Base-by-base conservation (phyloP, 176 grass and related monocot species). In the Triticum turgidum region DNA sequence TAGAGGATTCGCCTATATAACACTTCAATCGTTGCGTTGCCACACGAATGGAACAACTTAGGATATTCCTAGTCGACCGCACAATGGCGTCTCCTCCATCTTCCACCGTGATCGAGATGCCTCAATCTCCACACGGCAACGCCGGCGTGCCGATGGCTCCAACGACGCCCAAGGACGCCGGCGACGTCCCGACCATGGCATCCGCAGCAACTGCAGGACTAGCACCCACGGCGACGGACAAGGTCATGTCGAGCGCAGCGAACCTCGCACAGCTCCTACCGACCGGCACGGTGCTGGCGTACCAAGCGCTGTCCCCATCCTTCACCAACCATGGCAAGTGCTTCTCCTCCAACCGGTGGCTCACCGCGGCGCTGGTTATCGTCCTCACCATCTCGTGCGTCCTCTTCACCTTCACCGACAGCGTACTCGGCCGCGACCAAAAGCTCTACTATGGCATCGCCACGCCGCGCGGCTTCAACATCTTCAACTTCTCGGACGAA, bases 281-380 rank as follows among this genome's bases (percentile, higher is more conserved):
- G n/a, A 73, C 71, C 1, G 71, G 71, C 5, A 74, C 71, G 41
- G 71, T 74, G 41, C 41, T 74, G 22, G 71, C 71, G 3, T 74
- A 47, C 71, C 71, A 74, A 22, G 71, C 71, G 41, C 6, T 74
- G 41, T 44, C 71, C 6, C 71, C 71, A 13, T 74, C 71, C 41
- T 74, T 74, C 71, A 74, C 71, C 41, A 49, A 49, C 41, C 71
- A 74, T 3, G 71, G 71, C 41, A 47, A 74, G 71, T 74, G 71
- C 41, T 41, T 47, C 39, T 2, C 6, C 71, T 74, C 71, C 41
- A 74, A 74, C 71, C 71, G 49, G 41, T 75, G 72, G 72, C 72
- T 75, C 24, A 75, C 41, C 0, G 42, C 24, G 7, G 42, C 24
- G 1, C 72, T 75, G 7, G 72, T 75, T 22, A 1, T 29, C 42